Conservation (phyloP, 2,329 filamentous ascomycete species). For the Colletotrichum sp. region DNA sequence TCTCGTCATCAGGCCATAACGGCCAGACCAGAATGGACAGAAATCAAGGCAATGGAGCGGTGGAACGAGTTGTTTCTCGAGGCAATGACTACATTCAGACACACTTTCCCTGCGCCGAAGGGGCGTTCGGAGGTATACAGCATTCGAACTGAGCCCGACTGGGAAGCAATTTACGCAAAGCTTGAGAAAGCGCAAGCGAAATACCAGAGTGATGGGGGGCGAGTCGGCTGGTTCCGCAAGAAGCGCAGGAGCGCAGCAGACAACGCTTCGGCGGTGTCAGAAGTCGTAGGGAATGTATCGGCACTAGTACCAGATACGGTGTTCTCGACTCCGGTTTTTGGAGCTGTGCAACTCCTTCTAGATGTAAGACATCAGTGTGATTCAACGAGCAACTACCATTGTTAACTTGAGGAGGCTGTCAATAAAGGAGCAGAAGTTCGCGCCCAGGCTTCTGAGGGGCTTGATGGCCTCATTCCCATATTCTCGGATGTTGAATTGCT, state of each 20-base stretch:
- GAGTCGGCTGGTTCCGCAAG: not conserved
- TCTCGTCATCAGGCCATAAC: not conserved
- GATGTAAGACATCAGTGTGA: not conserved
- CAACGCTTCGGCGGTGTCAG: not conserved
- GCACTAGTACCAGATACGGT: not conserved
- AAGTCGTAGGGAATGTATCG: not conserved
- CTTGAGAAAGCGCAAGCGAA: not conserved
- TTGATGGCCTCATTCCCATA: not conserved
- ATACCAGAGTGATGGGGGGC: not conserved
- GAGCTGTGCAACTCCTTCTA: not conserved
- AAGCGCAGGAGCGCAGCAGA: not conserved
- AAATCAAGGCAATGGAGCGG: not conserved
- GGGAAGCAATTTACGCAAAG: not conserved
- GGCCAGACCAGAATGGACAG: not conserved
- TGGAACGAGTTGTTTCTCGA: not conserved
- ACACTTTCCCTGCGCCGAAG: not conserved
- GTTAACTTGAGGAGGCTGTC: not conserved
- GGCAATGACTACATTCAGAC: not conserved
- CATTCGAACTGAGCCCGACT: not conserved
- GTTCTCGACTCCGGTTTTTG: not conserved
- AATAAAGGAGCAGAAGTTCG: not conserved
- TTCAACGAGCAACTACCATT: not conserved
- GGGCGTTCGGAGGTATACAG: not conserved
- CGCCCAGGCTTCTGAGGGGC: not conserved
- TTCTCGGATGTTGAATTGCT: not conserved